These are phyloP conservation scores for Geotrichum fermentans DNA, from an alignment of 1,139 yeast genomes.

Conservation along the genomic window DNA sequence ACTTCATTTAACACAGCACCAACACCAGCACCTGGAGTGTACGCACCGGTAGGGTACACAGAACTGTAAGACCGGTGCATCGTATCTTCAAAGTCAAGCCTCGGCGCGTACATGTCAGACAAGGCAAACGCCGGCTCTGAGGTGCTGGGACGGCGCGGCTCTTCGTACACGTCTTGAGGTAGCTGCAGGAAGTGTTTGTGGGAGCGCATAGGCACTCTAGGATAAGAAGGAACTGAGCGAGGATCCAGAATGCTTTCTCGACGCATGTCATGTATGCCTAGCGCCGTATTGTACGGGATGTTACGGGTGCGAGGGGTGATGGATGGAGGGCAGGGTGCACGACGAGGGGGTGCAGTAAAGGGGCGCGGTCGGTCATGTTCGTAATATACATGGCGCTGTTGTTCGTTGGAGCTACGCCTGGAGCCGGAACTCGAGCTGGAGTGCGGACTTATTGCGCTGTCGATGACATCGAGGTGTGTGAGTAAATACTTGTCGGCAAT, in stretches of 20 bases:
- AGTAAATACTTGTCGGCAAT: conserved; percentile 12
- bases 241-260: background rate
- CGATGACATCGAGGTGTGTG: conserved; percentile 10
- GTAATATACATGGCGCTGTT: no score
- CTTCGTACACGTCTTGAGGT: no score
- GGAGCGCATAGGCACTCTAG: no score
- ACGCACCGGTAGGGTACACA: background rate
- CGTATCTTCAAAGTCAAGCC: no score
- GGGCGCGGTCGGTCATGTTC: no score
- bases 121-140: no score
- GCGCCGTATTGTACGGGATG: no score
- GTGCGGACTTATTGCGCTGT: background rate
- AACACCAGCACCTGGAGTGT: background rate
- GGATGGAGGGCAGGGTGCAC: background rate
- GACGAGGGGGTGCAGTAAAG: background rate
- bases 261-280: background rate
- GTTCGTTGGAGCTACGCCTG: no score
- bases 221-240: no score
- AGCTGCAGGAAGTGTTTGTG: no score
- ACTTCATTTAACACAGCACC: background rate
- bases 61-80: background rate
- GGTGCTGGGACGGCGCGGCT: no score
- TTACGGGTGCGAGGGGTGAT: background rate
- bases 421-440: background rate
- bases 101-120: no score